A percentile compares a stretch with the other conserved stretches of the same genome.
phyloP scores from a whole-genome alignment of 257 asterid species.

The Solanum lycopersicoides region DNA sequence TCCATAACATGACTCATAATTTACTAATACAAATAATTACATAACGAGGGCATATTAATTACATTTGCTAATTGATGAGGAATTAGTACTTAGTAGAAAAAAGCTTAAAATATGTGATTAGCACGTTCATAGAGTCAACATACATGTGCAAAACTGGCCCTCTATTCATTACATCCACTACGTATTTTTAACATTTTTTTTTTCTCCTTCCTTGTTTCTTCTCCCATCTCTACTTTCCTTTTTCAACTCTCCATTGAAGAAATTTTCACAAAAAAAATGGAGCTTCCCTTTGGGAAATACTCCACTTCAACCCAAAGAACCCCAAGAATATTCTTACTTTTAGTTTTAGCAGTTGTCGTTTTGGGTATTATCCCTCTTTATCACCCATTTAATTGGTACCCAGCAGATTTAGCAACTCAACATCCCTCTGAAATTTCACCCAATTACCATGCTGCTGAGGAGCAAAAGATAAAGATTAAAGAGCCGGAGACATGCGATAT shows the following conservation, averaged over 20 bases:
- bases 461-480: background rate
- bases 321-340: background rate
- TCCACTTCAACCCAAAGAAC: conserved; percentile 4
- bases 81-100: background rate
- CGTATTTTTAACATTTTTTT: background rate
- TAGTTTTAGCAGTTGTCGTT: conserved; percentile 19
- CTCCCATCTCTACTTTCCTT: background rate
- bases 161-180: background rate
- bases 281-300: conserved; percentile 14
- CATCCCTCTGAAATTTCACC: background rate
- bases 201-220: background rate
- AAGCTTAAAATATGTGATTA: background rate
- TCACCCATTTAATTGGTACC: conserved; percentile 7
- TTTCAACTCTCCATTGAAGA: background rate
- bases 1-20: background rate
- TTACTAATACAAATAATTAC: background rate
- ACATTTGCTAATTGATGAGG: background rate
- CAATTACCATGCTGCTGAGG: background rate
- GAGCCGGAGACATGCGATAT: conserved; percentile 22
- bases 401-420: background rate
- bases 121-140: background rate
- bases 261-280: conserved; percentile 4
- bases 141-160: background rate
- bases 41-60: background rate
- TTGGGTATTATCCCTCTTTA: conserved; percentile 27